Base-by-base conservation (phyloP, 169 alveolate species). In the Cryptosporidium meleagridis region DNA sequence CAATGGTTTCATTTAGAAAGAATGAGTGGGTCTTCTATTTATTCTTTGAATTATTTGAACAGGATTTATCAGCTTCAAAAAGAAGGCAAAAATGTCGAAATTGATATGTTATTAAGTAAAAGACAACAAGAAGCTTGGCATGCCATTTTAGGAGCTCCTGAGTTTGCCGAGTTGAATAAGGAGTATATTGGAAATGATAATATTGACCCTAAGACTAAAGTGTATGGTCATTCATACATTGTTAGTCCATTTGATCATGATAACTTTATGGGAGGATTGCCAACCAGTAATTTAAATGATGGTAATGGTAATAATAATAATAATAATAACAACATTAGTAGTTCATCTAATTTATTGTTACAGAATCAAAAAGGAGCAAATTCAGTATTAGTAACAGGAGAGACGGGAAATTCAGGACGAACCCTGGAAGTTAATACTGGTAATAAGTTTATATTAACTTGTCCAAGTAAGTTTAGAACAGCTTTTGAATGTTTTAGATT, bases 1-100 rank as follows among this genome's bases (percentile, higher is more conserved):
- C 72, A 61, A 48, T 80, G 89, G 89, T 80, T 80, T 33, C 75
- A 80, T 44, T 29, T 80, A 29, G 89, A 80, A 48, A 51, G 89
- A 10, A 41, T 41, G 59, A 62, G 89, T 65, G 89, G 80, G 6
- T 80, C 89, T 18, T 80, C 89, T 23, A 59, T 80, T 45, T 61
- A 62, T 65, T 59, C 89, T 44, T 39, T 80, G 21, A 80, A 80
- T 21, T 80, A 80, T 26, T 41, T 80, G 53, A 80, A 39, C 33
- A 35, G 89, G 12, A 48, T 80, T 37, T 80, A 80, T 65, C 89
- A 80, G 10, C 68, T 80, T 7, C 89, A 80, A 39, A 80, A 59
- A 21, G 89, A 80, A 5, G 89, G 89, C 6, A 62, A 45, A 29
- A 80, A 48, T 48, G 65, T 80, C 31, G 89, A 80, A 31, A 48